Percentiles rank a stretch among this genome's conserved stretches.
phyloP scores from a whole-genome alignment of 176 grass and related monocot genomes.

The Elaeis guineensis region DNA sequence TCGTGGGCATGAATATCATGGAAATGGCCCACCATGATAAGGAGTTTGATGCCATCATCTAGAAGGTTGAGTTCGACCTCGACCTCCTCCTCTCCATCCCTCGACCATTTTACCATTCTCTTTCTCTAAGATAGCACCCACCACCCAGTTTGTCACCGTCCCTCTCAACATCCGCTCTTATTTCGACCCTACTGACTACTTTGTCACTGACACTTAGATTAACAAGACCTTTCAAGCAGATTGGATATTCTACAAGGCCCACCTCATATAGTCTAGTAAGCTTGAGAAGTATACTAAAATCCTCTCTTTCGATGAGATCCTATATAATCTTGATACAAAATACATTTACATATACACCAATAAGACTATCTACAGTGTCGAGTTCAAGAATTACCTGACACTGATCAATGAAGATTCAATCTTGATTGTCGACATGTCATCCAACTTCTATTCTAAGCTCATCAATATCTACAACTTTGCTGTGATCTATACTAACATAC shows the following conservation, averaged over 20 bases:
- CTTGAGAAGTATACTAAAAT: constrained; percentile 74
- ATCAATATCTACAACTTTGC: constrained; percentile 77
- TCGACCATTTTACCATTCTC: constrained; percentile 58
- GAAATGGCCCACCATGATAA: constrained; percentile 95
- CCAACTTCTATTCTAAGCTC: constrained; percentile 97
- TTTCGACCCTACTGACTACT: constrained; percentile 15
- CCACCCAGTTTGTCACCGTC: constrained; percentile 66
- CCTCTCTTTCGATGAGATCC: constrained; percentile 30
- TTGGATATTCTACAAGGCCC: constrained; percentile 68
- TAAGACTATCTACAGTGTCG: constrained; percentile 90
- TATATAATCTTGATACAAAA: constrained; percentile 51
- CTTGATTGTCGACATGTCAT: constrained; percentile 92
- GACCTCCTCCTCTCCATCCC: constrained; percentile 57
- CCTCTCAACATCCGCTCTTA: constrained; percentile 77
- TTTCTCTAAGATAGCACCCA: constrained; percentile 62
- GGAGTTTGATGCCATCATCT: constrained; percentile 81
- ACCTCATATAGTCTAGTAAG: constrained; percentile 76
- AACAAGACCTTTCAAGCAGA: too few species aligned
- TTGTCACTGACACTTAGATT: too few species aligned
- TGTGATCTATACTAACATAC: constrained; percentile 80
- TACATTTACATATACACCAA: constrained; percentile 97
- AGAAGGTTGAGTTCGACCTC: constrained; percentile 87
- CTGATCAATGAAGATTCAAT: constrained; percentile 31
- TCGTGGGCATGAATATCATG: constrained; percentile 98
- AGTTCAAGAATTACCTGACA: constrained; percentile 89